Conservation (phyloP, 1,284 basidiomycete species). For the Cystobasidiaceae sp. region DNA sequence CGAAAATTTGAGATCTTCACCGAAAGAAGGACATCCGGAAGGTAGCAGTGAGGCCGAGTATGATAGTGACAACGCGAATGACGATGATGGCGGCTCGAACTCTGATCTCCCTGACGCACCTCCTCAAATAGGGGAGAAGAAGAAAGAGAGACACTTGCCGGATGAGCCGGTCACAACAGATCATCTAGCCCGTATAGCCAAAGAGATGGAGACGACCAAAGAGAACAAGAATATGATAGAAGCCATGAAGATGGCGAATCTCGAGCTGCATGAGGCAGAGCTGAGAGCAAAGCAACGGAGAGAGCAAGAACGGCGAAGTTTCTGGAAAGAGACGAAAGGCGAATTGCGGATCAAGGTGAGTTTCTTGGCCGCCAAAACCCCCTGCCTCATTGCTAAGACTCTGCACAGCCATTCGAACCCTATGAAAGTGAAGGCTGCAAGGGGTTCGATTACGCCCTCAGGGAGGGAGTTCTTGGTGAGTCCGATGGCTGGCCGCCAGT, state of each 20-base stretch:
- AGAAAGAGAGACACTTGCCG: no score
- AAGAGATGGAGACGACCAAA: background rate
- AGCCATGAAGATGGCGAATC: constrained; percentile 14
- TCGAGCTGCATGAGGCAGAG: background rate
- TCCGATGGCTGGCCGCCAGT: background rate
- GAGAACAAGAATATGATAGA: background rate
- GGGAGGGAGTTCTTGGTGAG: constrained; percentile 23
- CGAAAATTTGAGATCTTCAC: background rate
- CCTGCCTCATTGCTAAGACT: background rate
- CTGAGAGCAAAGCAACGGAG: background rate
- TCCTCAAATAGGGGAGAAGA: no score
- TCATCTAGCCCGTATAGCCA: background rate
- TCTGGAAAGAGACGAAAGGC: constrained; percentile 3
- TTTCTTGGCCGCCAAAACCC: background rate
- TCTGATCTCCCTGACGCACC: background rate
- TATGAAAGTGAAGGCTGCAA: background rate
- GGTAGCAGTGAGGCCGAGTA: background rate
- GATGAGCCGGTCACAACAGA: background rate
- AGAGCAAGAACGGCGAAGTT: constrained; percentile 1
- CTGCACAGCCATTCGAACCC: constrained; percentile 16
- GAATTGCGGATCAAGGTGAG: constrained; percentile 11
- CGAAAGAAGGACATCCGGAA: background rate
- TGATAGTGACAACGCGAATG: background rate
- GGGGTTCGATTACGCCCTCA: constrained; percentile 13
- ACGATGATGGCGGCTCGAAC: background rate